These are phyloP conservation scores for Pyrenula massariospora DNA, from an alignment of 495 filamentous ascomycete genomes.

Conservation along the genomic window DNA sequence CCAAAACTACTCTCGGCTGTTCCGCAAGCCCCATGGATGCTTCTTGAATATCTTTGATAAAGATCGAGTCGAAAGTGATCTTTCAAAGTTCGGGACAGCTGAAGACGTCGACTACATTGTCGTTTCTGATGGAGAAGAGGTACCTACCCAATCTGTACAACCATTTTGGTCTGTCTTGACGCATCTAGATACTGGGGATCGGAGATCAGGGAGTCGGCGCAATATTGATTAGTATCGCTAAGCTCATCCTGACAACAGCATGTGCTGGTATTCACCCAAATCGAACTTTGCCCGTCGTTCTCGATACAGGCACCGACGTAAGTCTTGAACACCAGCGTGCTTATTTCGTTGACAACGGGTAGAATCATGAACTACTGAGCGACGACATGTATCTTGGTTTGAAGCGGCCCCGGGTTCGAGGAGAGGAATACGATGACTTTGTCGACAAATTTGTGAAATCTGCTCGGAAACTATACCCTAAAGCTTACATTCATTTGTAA, in stretches of 20 bases:
- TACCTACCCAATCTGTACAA: too few relatives aligned
- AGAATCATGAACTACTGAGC: constrained; percentile 64
- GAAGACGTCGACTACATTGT: constrained; percentile 86
- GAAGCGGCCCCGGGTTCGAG: constrained; percentile 48
- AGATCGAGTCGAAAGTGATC: constrained; percentile 45
- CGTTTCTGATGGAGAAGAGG: constrained; percentile 67
- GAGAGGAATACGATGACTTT: constrained; percentile 68
- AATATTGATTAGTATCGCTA: constrained; percentile 75
- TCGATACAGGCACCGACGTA: constrained; percentile 86
- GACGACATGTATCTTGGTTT: constrained; percentile 77
- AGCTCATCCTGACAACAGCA: constrained; percentile 68
- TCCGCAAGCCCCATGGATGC: constrained; percentile 65
- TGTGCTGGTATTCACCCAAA: constrained; percentile 80
- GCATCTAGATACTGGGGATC: constrained; percentile 72
- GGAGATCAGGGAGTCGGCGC: constrained; percentile 87
- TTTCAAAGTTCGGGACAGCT: constrained; percentile 52
- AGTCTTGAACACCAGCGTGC: constrained; percentile 24
- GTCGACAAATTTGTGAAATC: constrained; percentile 62
- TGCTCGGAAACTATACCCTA: constrained; percentile 58
- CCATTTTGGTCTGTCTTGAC: constrained; percentile 6
- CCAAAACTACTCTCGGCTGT: constrained; percentile 68
- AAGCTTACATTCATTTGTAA: constrained; percentile 83
- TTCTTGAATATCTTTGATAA: constrained; percentile 41
- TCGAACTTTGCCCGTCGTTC: constrained; percentile 65
- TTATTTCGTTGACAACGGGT: constrained; percentile 12